These are phyloP conservation scores for Suhomyces taliae DNA, from an alignment of 1,139 yeast genomes.

Conservation along the genomic window DNA sequence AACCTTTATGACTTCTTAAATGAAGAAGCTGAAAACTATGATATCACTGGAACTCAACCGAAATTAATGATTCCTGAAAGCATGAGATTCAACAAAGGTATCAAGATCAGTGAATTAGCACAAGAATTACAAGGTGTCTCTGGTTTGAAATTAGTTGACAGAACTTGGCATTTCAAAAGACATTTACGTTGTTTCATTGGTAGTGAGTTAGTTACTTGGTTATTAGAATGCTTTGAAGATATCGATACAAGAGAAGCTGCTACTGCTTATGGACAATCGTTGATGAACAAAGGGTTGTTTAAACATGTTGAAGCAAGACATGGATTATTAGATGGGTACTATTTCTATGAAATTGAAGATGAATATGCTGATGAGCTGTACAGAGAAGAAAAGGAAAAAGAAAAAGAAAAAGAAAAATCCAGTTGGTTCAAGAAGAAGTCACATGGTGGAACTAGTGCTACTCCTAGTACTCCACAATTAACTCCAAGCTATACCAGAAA, in stretches of 20 bases:
- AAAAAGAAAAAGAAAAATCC: conserved; percentile 1
- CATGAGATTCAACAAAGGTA: conserved; percentile 36
- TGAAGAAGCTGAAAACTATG: conserved; percentile 41
- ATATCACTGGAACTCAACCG: conserved; percentile 37
- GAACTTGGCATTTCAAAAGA: conserved; percentile 88
- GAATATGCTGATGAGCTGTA: conserved; percentile 48
- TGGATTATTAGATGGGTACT: conserved; percentile 87
- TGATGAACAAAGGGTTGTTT: conserved; percentile 73
- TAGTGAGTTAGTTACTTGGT: conserved; percentile 82
- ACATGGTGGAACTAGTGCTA: conserved; percentile 2
- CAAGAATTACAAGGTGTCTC: conserved; percentile 67
- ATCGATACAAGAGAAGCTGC: conserved; percentile 84
- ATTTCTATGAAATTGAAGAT: conserved; percentile 72
- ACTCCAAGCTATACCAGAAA: conserved; percentile 20
- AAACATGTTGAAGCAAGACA: conserved; percentile 82
- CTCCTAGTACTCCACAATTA: conserved; percentile 17
- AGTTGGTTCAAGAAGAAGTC: conserved; percentile 39
- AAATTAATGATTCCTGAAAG: conserved; percentile 36
- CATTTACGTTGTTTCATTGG: conserved; percentile 84
- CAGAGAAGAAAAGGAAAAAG: conserved; percentile 14
- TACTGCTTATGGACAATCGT: conserved; percentile 67
- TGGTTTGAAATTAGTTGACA: conserved; percentile 64
- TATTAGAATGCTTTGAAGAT: conserved; percentile 74
- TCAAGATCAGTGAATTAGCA: conserved; percentile 50
- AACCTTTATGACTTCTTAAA: conserved; percentile 68